Evolutionary conservation across 1,284 basidiomycete genomes (phyloP).

Genomic region (Anthracocystis walkeri): DNA sequence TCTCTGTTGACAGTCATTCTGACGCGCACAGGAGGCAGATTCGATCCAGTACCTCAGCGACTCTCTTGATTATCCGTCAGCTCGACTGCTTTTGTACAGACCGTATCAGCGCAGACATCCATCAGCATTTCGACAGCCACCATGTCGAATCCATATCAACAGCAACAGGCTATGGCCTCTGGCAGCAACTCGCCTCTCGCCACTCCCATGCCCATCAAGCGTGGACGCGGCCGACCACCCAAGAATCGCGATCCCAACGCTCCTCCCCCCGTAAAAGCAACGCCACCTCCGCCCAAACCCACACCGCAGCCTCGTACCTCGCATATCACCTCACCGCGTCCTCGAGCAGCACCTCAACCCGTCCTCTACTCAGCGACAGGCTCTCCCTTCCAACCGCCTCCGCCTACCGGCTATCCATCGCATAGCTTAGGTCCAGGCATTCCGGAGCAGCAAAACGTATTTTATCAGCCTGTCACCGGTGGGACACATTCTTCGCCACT

Average conservation of each 20-base stretch:
- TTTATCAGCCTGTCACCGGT: conserved; percentile 36
- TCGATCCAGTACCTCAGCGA: too few relatives aligned
- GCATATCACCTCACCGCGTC: conserved; percentile 44
- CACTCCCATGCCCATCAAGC: conserved; percentile 37
- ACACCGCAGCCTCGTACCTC: conserved; percentile 47
- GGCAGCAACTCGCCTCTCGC: conserved; percentile 48
- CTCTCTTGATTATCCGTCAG: too few relatives aligned
- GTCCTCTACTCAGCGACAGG: conserved; percentile 18
- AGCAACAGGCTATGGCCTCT: conserved; percentile 45
- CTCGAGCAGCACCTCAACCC: conserved; percentile 22
- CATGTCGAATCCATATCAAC: conserved; percentile 52
- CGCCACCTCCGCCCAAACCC: conserved; percentile 34
- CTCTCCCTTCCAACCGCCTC: conserved; percentile 43
- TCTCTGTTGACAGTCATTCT: too few relatives aligned
- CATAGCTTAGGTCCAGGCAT: conserved; percentile 42
- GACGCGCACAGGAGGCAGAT: too few relatives aligned
- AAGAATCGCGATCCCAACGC: conserved; percentile 49
- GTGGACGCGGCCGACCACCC: conserved; percentile 49
- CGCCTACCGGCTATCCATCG: conserved; percentile 25
- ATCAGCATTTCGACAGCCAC: not conserved
- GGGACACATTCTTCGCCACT: conserved; percentile 24
- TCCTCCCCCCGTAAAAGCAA: conserved; percentile 15
- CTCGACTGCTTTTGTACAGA: not conserved
- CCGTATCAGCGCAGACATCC: not conserved
- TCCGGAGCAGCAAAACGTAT: conserved; percentile 39